Evolutionary conservation across 2,329 filamentous ascomycete genomes (phyloP), one percentile per base, ranked within the genome.

Genomic region (Colletotrichum australisinense): DNA sequence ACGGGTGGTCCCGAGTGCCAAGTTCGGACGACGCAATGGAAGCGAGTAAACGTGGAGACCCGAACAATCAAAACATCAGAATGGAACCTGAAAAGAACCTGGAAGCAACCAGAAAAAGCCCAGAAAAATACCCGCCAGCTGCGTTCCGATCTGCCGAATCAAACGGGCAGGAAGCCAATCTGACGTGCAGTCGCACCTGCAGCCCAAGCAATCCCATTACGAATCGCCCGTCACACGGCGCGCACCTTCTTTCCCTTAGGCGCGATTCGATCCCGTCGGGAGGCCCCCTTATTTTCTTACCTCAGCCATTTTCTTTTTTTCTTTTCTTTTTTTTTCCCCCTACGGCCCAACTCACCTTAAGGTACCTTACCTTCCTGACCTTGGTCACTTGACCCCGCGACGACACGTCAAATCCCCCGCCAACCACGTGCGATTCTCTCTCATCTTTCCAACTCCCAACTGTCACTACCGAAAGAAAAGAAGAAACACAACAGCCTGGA

Each of bases 341-440:
- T 2, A 49, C 42, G 7, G 19, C 22, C 49, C 35, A 26, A 65
- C 46, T 59, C 38, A 32, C 24, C 53, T 46, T 14, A n/a, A n/a
- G n/a, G n/a, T n/a, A 32, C 24, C 53, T 46, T 14, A 4, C 38
- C 38, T 42, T 19, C 38, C 38, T 42, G 14, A 8, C 38, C 38
- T 19, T 42, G 38, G 58, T 72, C 69, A 72, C 24, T 63, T 69
- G 69, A 72, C 69, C 68, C 68, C 68, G 46, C 68, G 68, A 67
- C 57, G 53, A 32, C 26, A 68, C 65, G 8, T 32, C 65, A n/a
- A 42, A 53, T 24, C 46, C 26, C 16, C 7, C 24, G n/a, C 58
- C 49, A 30, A 24, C 52, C 16, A 64, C 35, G 24, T 49, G 22
- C 59, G 12, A 30, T 35, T 11, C 12, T 11, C 9, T 26, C 16